phyloP scores from a whole-genome alignment of 2,329 filamentous ascomycete species.

The Coniochaeta sp. region DNA sequence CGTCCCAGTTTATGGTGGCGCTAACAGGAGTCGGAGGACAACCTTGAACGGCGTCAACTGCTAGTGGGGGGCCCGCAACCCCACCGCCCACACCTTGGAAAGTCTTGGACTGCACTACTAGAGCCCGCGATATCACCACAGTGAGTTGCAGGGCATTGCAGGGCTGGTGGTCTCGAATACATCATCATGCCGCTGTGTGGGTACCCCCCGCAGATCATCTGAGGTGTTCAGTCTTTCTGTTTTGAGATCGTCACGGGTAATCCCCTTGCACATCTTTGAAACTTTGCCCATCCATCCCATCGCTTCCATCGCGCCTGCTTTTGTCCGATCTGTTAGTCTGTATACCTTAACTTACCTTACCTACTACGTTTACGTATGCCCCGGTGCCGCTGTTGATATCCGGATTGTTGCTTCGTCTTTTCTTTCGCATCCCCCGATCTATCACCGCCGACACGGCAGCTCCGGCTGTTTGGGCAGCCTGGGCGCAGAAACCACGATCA shows the following conservation, averaged over 20 bases:
- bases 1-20: not conserved
- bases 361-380: no score
- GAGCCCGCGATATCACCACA: no score
- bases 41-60: no score
- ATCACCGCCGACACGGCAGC: not conserved
- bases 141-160: no score
- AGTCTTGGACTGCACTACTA: not conserved
- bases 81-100: not conserved
- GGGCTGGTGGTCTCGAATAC: not conserved
- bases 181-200: constrained; percentile 1
- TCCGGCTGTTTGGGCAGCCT: not conserved
- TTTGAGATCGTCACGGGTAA: not conserved
- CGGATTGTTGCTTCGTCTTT: not conserved
- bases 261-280: not conserved
- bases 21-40: not conserved
- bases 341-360: not conserved
- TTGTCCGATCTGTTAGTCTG: not conserved
- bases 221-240: not conserved
- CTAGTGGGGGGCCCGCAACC: not conserved
- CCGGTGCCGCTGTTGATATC: no score
- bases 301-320: no score
- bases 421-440: not conserved
- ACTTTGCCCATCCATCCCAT: not conserved
- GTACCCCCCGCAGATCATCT: not conserved
- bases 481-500: not conserved